Conservation (phyloP, 2,329 filamentous ascomycete species). For the Fusarium sp. region DNA sequence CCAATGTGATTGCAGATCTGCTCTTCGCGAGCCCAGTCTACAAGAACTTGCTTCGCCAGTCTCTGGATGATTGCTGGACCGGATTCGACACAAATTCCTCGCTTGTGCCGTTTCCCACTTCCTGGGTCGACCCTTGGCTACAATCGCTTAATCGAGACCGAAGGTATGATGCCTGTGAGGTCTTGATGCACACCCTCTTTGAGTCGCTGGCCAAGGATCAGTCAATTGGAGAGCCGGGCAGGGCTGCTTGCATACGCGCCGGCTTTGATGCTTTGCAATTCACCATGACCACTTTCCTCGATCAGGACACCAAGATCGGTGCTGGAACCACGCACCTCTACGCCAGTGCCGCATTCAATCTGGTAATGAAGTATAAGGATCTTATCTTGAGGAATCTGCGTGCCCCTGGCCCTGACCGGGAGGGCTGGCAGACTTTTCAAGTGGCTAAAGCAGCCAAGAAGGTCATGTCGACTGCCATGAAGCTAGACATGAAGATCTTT, state of each 20-base stretch:
- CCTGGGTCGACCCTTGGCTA: slow-evolving; percentile 83
- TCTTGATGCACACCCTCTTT: slow-evolving; percentile 81
- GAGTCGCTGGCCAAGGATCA: slow-evolving; percentile 68
- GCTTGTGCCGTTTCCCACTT: slow-evolving; percentile 72
- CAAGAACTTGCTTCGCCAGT: slow-evolving; percentile 69
- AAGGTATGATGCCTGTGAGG: slow-evolving; percentile 81
- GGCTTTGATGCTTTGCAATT: slow-evolving; percentile 70
- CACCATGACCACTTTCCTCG: slow-evolving; percentile 67
- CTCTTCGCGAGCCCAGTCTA: slow-evolving; percentile 80
- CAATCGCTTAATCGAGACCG: slow-evolving; percentile 80
- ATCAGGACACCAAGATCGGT: slow-evolving; percentile 56
- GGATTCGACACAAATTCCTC: slow-evolving; percentile 56
- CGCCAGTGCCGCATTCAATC: slow-evolving; percentile 72
- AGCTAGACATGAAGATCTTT: slow-evolving; percentile 56
- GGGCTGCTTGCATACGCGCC: slow-evolving; percentile 70
- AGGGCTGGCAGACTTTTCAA: slow-evolving; percentile 54
- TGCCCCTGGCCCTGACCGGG: slow-evolving; percentile 37
- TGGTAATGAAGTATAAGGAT: slow-evolving; percentile 70
- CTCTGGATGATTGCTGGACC: slow-evolving; percentile 59
- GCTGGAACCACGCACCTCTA: slow-evolving; percentile 67
- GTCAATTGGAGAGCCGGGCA: slow-evolving; percentile 65
- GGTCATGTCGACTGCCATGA: slow-evolving; percentile 65
- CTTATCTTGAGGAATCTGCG: slow-evolving; percentile 62
- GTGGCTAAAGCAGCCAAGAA: slow-evolving; percentile 57
- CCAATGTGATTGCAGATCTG: slow-evolving; percentile 83